Evolutionary conservation across 495 filamentous ascomycete species (phyloP).

Genomic region (Lasiosphaeria hispida): DNA sequence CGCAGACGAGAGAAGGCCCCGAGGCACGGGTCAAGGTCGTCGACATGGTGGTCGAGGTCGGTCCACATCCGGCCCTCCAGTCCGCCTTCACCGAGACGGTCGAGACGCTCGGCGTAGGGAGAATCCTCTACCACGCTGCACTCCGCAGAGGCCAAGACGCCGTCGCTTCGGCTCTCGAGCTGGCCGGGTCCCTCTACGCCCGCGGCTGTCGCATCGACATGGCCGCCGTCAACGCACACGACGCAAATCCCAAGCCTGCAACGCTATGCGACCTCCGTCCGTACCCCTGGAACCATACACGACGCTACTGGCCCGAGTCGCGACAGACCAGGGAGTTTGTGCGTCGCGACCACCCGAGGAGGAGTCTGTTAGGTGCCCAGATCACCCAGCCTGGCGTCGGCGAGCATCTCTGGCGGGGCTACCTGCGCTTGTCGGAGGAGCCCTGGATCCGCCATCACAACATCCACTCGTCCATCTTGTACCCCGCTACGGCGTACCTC

Average conservation of each 20-base stretch:
- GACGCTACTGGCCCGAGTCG: conserved; percentile 30
- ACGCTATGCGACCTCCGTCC: conserved; percentile 25
- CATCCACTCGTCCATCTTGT: conserved; percentile 38
- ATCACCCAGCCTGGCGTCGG: neutral
- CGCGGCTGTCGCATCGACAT: neutral
- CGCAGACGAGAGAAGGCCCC: conserved; percentile 1
- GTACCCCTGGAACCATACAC: conserved; percentile 39
- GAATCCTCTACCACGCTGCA: neutral
- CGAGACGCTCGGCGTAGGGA: neutral
- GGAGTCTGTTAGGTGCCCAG: neutral
- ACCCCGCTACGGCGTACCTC: conserved; percentile 52
- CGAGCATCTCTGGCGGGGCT: conserved; percentile 41
- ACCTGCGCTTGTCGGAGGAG: conserved; percentile 37
- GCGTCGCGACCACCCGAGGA: neutral
- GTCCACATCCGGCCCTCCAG: conserved; percentile 33
- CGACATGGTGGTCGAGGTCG: conserved; percentile 29
- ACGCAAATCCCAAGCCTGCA: neutral
- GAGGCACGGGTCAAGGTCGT: conserved; percentile 1
- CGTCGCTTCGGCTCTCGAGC: neutral
- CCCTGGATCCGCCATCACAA: conserved; percentile 49
- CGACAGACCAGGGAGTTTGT: conserved; percentile 31
- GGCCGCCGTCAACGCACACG: neutral
- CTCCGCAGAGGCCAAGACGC: neutral
- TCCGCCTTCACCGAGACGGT: conserved; percentile 1
- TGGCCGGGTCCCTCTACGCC: neutral